These are phyloP conservation scores for Penstemon barbatus DNA, from an alignment of 257 asterid species.

Conservation along the genomic window DNA sequence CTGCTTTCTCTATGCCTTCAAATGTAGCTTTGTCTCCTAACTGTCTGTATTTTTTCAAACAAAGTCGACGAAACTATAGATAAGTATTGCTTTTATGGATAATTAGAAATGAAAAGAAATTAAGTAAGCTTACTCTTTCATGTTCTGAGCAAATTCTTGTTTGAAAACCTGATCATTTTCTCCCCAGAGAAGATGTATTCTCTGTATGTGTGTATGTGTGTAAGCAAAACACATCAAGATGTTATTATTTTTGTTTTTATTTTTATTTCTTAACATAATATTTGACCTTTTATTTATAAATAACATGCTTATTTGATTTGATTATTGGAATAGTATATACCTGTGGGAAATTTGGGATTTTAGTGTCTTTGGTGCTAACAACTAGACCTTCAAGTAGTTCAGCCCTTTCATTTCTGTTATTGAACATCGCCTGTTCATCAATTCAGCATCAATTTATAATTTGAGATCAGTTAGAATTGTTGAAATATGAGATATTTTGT, in stretches of 20 bases:
- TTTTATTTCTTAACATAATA: no score
- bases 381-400: constrained; percentile 79
- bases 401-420: constrained; percentile 77
- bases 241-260: not conserved
- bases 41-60: constrained; percentile 42
- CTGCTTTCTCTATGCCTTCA: constrained; percentile 66
- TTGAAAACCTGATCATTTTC: constrained; percentile 84
- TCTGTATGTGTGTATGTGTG: constrained; percentile 34
- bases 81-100: not conserved
- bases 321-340: constrained; percentile 26
- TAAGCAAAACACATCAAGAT: not conserved
- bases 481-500: no score
- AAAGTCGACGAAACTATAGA: not conserved
- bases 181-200: constrained; percentile 93
- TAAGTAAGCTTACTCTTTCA: constrained; percentile 63
- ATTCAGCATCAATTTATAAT: no score
- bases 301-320: not conserved
- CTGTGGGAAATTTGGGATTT: constrained; percentile 62
- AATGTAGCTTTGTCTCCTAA: constrained; percentile 60
- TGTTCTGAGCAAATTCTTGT: constrained; percentile 63
- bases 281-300: no score
- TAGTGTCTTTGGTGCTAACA: constrained; percentile 69
- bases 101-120: not conserved
- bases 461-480: no score
- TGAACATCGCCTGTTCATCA: constrained; percentile 76